Conservation (phyloP, 2,329 filamentous ascomycete genomes). For the Tothia fuscella region DNA sequence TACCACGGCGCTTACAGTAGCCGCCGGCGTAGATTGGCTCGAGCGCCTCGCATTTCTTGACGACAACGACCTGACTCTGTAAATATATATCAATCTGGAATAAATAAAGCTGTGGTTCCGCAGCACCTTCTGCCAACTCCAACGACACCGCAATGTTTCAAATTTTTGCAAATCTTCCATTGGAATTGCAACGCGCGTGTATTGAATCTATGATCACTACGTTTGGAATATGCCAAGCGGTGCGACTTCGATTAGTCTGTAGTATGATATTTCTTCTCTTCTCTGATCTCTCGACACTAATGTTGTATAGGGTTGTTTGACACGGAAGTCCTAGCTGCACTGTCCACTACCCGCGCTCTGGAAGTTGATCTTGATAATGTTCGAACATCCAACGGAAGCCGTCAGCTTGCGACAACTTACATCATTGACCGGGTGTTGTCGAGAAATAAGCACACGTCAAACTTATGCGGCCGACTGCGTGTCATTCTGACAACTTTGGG, state of each 20-base stretch:
- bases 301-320: neutral
- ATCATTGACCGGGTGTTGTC: neutral
- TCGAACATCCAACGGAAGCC: neutral
- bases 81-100: no score
- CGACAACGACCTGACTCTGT: no score
- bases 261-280: neutral
- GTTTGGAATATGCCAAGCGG: neutral
- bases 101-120: no score
- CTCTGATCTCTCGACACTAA: neutral
- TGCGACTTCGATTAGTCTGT: neutral
- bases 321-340: neutral
- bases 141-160: neutral
- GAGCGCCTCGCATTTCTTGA: no score
- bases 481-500: neutral
- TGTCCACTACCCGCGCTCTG: neutral
- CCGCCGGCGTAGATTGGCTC: no score
- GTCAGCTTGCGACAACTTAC: neutral
- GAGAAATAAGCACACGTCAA: neutral
- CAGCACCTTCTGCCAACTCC: no score
- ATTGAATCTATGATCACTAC: neutral
- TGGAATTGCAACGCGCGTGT: slow-evolving; percentile 2
- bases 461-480: neutral
- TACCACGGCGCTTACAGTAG: no score
- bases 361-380: neutral
- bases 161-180: neutral